A percentile compares a stretch with the other conserved stretches of the same genome.
Evolutionary conservation across 495 filamentous ascomycete species (phyloP).

Genomic region (Aspergillus kassunensis): DNA sequence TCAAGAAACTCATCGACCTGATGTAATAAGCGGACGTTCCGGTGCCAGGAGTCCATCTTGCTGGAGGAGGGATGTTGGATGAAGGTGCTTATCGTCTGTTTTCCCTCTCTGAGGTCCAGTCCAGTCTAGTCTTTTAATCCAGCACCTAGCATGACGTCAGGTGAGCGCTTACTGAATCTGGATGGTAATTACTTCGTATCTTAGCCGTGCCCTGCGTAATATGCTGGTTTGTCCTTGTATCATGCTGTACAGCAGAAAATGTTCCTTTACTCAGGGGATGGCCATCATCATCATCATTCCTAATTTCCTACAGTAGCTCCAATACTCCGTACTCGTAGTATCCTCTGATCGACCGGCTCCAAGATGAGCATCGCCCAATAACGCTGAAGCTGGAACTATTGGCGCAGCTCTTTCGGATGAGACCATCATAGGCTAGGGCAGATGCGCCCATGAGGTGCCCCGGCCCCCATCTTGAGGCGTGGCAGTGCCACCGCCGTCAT

Average conservation of each 20-base stretch:
- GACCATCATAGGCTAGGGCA: not conserved
- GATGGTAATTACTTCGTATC: not conserved
- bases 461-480: conserved; percentile 13
- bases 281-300: not conserved
- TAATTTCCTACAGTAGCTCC: too few relatives aligned
- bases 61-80: not conserved
- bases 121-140: not conserved
- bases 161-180: conserved; percentile 1
- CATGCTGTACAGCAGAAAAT: too few relatives aligned
- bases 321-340: too few relatives aligned
- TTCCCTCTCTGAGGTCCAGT: not conserved
- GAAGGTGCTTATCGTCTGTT: conserved; percentile 3
- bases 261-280: too few relatives aligned
- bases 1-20: conserved; percentile 31
- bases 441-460: conserved; percentile 7
- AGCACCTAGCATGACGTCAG: conserved; percentile 15
- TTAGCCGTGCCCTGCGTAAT: not conserved
- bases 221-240: not conserved
- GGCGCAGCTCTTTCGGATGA: not conserved
- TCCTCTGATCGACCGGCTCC: too few relatives aligned
- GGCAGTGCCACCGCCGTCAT: conserved; percentile 14
- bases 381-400: too few relatives aligned
- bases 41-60: conserved; percentile 26
- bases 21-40: conserved; percentile 28
- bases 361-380: too few relatives aligned